Conservation (phyloP, 2,329 filamentous ascomycete species). For the Penicillium decumbens region DNA sequence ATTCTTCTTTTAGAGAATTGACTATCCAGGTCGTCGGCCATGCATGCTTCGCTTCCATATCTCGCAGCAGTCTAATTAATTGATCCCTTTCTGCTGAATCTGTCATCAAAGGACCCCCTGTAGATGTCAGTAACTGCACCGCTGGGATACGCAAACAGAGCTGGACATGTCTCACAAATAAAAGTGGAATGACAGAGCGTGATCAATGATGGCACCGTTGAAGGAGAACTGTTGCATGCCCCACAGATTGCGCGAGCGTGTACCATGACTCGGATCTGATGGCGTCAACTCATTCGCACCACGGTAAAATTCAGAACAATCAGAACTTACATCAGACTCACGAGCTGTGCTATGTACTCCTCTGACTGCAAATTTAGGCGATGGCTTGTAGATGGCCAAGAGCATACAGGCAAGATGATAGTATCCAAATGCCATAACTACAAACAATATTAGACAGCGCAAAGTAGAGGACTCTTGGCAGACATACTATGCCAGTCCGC, state of each 20-base stretch:
- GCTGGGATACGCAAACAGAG: background rate
- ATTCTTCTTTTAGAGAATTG: conserved; percentile 11
- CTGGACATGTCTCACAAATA: conserved; percentile 3
- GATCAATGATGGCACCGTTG: conserved; percentile 11
- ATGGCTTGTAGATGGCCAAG: conserved; percentile 9
- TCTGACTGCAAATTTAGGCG: conserved; percentile 8
- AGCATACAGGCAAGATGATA: conserved; percentile 13
- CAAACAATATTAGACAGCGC: background rate
- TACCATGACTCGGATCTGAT: conserved; percentile 9
- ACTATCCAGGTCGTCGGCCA: conserved; percentile 10
- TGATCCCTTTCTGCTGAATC: conserved; percentile 6
- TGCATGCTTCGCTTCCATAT: conserved; percentile 11
- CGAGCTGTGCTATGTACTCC: conserved; percentile 1
- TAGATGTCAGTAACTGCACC: conserved; percentile 3
- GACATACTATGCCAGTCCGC: conserved; percentile 10
- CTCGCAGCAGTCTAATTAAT: conserved; percentile 8
- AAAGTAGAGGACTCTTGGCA: background rate
- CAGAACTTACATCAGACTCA: conserved; percentile 7
- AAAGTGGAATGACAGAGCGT: conserved; percentile 13
- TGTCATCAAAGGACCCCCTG: conserved; percentile 9
- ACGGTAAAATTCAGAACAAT: background rate
- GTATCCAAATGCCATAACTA: conserved; percentile 10
- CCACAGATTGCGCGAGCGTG: conserved; percentile 11
- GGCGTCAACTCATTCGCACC: conserved; percentile 1
- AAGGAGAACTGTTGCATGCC: conserved; percentile 11